These are phyloP conservation scores for Fusarium begoniae DNA, from an alignment of 2,329 filamentous ascomycete genomes.

Conservation along the genomic window DNA sequence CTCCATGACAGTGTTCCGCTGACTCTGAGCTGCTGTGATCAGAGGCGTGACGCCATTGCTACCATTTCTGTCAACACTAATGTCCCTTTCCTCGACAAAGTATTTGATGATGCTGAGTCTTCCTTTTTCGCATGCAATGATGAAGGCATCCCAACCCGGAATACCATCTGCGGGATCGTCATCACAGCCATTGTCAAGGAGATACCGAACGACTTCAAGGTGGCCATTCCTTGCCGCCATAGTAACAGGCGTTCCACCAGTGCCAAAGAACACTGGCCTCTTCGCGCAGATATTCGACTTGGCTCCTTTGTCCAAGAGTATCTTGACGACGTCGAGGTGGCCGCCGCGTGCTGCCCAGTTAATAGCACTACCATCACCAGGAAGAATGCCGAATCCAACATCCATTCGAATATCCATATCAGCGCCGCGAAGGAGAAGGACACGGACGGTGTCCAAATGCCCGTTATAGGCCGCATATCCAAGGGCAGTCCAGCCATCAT, in stretches of 20 bases:
- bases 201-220: not conserved
- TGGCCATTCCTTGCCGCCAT: not conserved
- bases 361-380: not conserved
- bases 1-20: not conserved
- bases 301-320: not conserved
- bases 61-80: rapidly evolving
- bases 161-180: rapidly evolving
- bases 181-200: not conserved
- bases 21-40: not conserved
- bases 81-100: not conserved
- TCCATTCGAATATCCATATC: not conserved
- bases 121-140: not conserved
- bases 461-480: rapidly evolving
- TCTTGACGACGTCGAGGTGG: not conserved
- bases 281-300: not conserved
- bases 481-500: not conserved
- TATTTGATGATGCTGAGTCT: not conserved
- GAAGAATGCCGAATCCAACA: not conserved
- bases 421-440: not conserved
- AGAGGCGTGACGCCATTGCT: not conserved
- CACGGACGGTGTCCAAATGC: not conserved
- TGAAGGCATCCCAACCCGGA: not conserved
- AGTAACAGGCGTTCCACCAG: not conserved
- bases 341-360: not conserved
- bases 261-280: not conserved